phyloP scores from a whole-genome alignment of 2,329 filamentous ascomycete species.

The Epichloe uncinata region DNA sequence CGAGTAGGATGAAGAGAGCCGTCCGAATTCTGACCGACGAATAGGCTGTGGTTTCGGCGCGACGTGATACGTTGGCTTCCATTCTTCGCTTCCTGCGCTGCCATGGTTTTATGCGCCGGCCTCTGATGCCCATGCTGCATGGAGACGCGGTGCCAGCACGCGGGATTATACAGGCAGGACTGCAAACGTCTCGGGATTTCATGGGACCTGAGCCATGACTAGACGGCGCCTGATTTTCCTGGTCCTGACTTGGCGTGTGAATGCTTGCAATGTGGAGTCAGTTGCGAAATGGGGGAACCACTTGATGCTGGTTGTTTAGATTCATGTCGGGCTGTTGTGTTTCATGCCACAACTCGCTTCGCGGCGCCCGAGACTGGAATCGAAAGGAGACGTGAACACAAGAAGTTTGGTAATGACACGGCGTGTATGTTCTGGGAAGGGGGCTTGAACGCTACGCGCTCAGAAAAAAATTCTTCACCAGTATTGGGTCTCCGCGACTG shows the following conservation, averaged over 20 bases:
- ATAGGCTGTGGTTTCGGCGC: no score
- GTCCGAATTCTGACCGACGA: no score
- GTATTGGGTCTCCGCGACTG: no score
- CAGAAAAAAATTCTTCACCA: no score
- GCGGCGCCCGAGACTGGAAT: not conserved
- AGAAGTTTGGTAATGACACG: not conserved
- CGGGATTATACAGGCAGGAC: not conserved
- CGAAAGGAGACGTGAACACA: not conserved
- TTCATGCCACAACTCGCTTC: not conserved
- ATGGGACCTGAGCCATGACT: not conserved
- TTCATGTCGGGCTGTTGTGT: not conserved
- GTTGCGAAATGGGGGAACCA: no score
- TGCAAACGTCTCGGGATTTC: not conserved
- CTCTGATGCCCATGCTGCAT: not conserved
- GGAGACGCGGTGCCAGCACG: not conserved
- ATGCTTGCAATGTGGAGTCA: not conserved
- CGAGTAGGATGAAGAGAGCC: no score
- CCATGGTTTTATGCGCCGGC: not conserved
- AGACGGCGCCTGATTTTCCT: not conserved
- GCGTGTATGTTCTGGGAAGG: no score
- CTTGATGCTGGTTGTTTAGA: no score
- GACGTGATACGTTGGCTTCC: not conserved
- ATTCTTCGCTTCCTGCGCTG: not conserved
- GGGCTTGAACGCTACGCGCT: no score
- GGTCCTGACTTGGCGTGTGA: not conserved